These are phyloP conservation scores for Cladorrhinum samala DNA, from an alignment of 495 filamentous ascomycete species.

Conservation along the genomic window DNA sequence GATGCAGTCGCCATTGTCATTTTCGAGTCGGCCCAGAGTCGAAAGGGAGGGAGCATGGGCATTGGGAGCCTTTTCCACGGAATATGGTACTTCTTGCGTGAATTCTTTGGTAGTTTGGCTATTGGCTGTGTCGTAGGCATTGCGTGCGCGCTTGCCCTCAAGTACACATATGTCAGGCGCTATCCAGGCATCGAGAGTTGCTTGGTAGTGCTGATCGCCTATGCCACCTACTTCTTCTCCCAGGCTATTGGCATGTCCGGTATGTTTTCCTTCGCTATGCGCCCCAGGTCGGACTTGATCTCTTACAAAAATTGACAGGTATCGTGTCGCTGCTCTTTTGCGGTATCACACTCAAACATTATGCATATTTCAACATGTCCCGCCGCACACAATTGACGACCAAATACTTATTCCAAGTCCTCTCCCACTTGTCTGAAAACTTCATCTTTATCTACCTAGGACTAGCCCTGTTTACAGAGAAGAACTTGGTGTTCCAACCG, in stretches of 20 bases:
- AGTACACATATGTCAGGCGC: constrained; percentile 85
- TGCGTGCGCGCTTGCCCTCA: constrained; percentile 76
- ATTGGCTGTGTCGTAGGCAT: constrained; percentile 86
- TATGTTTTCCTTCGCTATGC: constrained; percentile 28
- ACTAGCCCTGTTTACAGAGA: constrained; percentile 86
- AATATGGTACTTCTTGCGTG: constrained; percentile 87
- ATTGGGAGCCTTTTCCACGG: constrained; percentile 78
- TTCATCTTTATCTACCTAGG: constrained; percentile 99
- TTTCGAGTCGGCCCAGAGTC: constrained; percentile 91
- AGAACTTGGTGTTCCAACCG: constrained; percentile 80
- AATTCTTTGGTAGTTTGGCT: constrained; percentile 90
- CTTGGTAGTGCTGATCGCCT: constrained; percentile 85
- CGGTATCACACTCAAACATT: constrained; percentile 96
- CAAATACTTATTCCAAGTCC: constrained; percentile 93
- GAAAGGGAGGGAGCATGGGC: constrained; percentile 57
- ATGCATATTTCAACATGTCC: constrained; percentile 99
- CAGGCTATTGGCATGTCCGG: constrained; percentile 92
- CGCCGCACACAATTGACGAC: constrained; percentile 94
- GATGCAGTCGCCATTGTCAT: constrained; percentile 97
- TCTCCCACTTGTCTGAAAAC: constrained; percentile 93
- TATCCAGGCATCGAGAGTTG: constrained; percentile 97
- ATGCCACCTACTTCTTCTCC: constrained; percentile 94
- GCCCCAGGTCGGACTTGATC: constrained; percentile 10
- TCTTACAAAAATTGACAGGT: constrained; percentile 46
- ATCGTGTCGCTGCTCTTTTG: constrained; percentile 97